These are phyloP conservation scores for Knufia fluminis DNA, from an alignment of 2,329 filamentous ascomycete genomes.

Conservation along the genomic window DNA sequence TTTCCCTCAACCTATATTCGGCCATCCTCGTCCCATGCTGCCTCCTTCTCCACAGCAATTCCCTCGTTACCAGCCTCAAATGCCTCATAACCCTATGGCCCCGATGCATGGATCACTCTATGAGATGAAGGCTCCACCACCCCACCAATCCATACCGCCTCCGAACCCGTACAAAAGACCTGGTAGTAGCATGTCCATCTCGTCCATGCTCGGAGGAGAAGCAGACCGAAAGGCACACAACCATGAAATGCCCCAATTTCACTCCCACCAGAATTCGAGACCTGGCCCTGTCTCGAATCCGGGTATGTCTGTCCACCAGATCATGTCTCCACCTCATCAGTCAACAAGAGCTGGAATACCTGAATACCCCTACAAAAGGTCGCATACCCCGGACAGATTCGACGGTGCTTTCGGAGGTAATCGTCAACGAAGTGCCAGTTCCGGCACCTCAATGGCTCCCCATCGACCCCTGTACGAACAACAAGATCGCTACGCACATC, in stretches of 20 bases:
- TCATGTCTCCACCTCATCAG: constrained; percentile 36
- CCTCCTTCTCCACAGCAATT: constrained; percentile 10
- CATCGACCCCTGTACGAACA: constrained; percentile 13
- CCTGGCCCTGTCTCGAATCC: constrained; percentile 27
- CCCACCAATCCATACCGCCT: constrained; percentile 14
- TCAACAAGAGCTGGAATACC: constrained; percentile 38
- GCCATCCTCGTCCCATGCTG: constrained; percentile 10
- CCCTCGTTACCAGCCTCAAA: constrained; percentile 4
- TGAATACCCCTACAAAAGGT: constrained; percentile 56
- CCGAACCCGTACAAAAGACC: constrained; percentile 31
- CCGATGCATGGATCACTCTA: background rate
- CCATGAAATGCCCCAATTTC: constrained; percentile 38
- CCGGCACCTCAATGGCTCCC: constrained; percentile 19
- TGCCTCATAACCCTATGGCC: background rate
- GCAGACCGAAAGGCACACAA: constrained; percentile 29
- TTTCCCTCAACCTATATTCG: constrained; percentile 17
- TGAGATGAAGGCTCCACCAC: constrained; percentile 8
- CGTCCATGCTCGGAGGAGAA: constrained; percentile 57
- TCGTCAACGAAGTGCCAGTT: constrained; percentile 25
- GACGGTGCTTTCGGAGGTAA: constrained; percentile 30
- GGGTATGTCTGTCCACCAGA: constrained; percentile 27
- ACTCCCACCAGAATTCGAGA: constrained; percentile 23
- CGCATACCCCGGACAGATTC: constrained; percentile 58
- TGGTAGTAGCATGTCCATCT: constrained; percentile 63
- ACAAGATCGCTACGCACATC: constrained; percentile 10